Evolutionary conservation across 2,329 filamentous ascomycete species (phyloP).

Genomic region (Fusarium penzigii): DNA sequence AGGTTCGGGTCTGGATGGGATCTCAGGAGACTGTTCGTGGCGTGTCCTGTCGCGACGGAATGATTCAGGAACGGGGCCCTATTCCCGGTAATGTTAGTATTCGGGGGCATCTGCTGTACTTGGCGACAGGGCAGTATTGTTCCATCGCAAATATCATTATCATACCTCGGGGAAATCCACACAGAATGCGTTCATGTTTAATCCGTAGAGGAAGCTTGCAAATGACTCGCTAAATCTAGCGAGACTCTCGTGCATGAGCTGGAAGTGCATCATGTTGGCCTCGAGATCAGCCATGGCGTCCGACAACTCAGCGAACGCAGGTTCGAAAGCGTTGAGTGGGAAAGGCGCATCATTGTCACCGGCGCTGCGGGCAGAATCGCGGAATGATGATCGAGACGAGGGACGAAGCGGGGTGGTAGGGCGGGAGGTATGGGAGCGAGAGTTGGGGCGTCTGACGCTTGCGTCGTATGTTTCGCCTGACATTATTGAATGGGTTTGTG

Average conservation of each 20-base stretch:
- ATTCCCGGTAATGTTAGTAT: slow-evolving; percentile 1
- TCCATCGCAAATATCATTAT: background rate
- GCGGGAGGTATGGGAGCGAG: slow-evolving; percentile 66
- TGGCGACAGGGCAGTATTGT: background rate
- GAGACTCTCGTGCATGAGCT: slow-evolving; percentile 94
- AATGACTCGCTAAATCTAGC: slow-evolving; percentile 95
- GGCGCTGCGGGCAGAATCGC: slow-evolving; percentile 67
- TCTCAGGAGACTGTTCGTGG: slow-evolving; percentile 45
- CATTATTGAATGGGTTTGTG: slow-evolving; percentile 19
- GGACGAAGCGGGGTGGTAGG: slow-evolving; percentile 92
- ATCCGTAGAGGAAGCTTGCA: slow-evolving; percentile 88
- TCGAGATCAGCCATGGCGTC: slow-evolving; percentile 95
- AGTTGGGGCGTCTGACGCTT: slow-evolving; percentile 51
- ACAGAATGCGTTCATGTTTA: slow-evolving; percentile 99
- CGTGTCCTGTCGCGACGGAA: slow-evolving; percentile 68
- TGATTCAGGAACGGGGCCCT: slow-evolving; percentile 83
- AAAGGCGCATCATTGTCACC: slow-evolving; percentile 55
- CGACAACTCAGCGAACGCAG: slow-evolving; percentile 87
- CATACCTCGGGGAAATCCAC: slow-evolving; percentile 92
- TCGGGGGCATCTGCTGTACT: background rate
- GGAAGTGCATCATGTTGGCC: slow-evolving; percentile 95
- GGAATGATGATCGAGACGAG: slow-evolving; percentile 85
- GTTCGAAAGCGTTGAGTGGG: slow-evolving; percentile 81
- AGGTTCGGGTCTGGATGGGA: slow-evolving; percentile 35
- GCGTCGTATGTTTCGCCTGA: slow-evolving; percentile 29